Base-by-base conservation (phyloP, 2,329 filamentous ascomycete species). In the Pseudogymnoascus sp. region DNA sequence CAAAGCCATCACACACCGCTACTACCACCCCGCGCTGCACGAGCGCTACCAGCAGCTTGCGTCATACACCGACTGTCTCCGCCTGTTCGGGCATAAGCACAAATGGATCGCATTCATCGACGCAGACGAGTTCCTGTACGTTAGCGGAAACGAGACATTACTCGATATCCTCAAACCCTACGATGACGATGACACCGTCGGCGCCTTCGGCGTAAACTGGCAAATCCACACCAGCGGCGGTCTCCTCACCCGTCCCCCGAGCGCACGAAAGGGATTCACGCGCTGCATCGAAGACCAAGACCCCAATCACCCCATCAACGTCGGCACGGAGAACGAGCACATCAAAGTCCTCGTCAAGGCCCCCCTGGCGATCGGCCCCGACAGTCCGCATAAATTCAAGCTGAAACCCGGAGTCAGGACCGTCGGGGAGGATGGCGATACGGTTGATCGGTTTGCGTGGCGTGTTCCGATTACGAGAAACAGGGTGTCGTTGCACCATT, bases 31-130 rank as follows among this genome's bases (percentile, higher is more conserved):
- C 12, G 62, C 59, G 7, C 59, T 60, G 44, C 61, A 61, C 4
- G 34, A 25, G 31, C 34, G 18, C 1, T 34, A 63, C 34, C 67
- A 67, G 67, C 70, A 72, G 56, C 34, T 61, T 2, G 46, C 31
- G 2, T 62, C 69, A 8, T 72, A 73, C 63, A 60, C 60, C 7
- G 34, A 67, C 28, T 72, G 71, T 56, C 64, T 67, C 34, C 59
- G 65, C 16, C 62, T 63, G 7, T 71, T 69, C 44, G 68, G 70
- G 25, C 64, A 64, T 12, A 66, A 66, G 12, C 72, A 74, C 63
- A 72, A 67, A 8, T 74, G 73, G 72, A 71, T 74, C 16, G 73
- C 69, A 7, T 74, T 72, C 62, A 65, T 75, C 31, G 73, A 74
- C 65, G 66, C 65, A 18, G 72, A 75, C 61, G 73, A 72, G 59